Evolutionary conservation across 2,329 filamentous ascomycete genomes (phyloP), one percentile per base, ranked within the genome.

Genomic region (Nectriaceae sp.): DNA sequence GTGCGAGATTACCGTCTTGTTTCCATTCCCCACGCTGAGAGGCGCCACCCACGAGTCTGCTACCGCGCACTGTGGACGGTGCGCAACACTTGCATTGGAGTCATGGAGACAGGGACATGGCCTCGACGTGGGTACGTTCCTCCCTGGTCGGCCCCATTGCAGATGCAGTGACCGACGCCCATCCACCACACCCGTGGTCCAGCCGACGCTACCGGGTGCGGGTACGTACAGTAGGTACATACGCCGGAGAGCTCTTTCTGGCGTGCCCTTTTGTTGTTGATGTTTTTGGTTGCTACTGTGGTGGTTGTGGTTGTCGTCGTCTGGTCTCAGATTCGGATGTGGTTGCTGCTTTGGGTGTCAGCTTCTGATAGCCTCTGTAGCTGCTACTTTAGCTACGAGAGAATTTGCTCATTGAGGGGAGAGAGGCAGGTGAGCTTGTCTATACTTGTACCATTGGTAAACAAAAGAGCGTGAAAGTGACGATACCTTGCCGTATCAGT

Each of bases 1-100:
- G 20, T 46, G 51, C 50, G 57, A 62, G 60, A 62, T 62, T 62
- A 60, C 53, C 53, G 59, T 62, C 52, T 62, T 62, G 60, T 62
- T 62, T 60, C 60, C 59, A 62, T 62, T 62, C 60, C 60, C 59
- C 59, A 62, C 57, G 56, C 42, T 53, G 39, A 24, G 39, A 42
- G 45, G 29, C 52, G 55, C 57, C 56, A 57, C 56, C 50, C 56
- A 60, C 33, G 16, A 36, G 13, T n/a, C 33, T 36, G 33, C 16
- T 10, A 36, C 60, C 56, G 56, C 60, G 56, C 60, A 54, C 43
- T 51, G 51, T 50, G 51, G 45, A 20, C 44, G 58, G 48, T 21
- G 20, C 37, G 19, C 16, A 21, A 21, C 31, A 41, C 24, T 26
- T 37, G 40, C 26, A 44, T 44, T 15, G 33, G 33, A 36, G 33